phyloP scores from a whole-genome alignment of 1,139 yeast genomes.

The Casaregolazyma suthepensis region DNA sequence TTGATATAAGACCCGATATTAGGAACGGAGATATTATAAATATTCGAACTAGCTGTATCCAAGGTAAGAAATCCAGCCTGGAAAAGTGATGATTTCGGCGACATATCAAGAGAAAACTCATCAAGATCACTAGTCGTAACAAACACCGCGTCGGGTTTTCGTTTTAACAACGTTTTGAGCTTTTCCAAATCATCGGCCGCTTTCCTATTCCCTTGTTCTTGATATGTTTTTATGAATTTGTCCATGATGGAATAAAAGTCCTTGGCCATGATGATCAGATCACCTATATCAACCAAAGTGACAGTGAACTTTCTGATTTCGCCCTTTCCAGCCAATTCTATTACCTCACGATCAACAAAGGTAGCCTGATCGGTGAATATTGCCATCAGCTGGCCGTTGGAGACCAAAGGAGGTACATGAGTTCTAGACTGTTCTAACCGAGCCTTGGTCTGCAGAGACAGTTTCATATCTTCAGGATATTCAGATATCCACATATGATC shows the following conservation, averaged over 20 bases:
- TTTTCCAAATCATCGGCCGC: conserved; percentile 12
- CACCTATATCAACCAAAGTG: conserved; percentile 35
- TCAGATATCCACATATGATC: conserved; percentile 25
- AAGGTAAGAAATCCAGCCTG: conserved; percentile 52
- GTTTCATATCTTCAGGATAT: conserved; percentile 27
- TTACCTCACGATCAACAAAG: conserved; percentile 38
- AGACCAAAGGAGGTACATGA: conserved; percentile 36
- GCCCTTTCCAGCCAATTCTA: conserved; percentile 28
- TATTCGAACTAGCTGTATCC: conserved; percentile 42
- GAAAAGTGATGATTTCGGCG: conserved; percentile 32
- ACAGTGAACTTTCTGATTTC: conserved; percentile 31
- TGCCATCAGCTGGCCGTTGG: conserved; percentile 39
- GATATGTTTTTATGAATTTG: conserved; percentile 11
- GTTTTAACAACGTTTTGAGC: conserved; percentile 27
- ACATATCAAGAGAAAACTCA: conserved; percentile 10
- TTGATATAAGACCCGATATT: conserved; percentile 53
- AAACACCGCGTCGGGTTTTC: conserved; percentile 28
- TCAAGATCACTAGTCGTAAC: conserved; percentile 35
- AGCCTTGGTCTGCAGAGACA: conserved; percentile 21
- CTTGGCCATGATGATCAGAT: conserved; percentile 32
- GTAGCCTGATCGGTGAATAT: conserved; percentile 39
- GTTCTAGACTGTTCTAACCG: conserved; percentile 25
- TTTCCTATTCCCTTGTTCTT: conserved; percentile 3
- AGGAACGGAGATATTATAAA: conserved; percentile 53
- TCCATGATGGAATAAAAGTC: conserved; percentile 29